A percentile compares a stretch with the other conserved stretches of the same genome.
These are phyloP conservation scores for Piper betle DNA, from an alignment of 164 flowering plant species.

Conservation along the genomic window DNA sequence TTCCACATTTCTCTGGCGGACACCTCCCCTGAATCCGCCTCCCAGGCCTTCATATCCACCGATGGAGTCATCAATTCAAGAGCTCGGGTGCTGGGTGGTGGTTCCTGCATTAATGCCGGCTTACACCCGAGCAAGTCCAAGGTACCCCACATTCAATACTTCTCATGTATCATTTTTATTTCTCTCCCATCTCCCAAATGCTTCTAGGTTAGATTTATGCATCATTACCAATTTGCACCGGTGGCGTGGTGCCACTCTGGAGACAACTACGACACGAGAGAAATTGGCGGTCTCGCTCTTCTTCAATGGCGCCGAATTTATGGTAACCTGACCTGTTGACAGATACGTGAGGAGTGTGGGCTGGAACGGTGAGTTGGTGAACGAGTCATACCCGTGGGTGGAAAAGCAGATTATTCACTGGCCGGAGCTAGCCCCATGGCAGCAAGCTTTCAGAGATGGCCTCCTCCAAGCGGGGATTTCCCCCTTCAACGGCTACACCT, in stretches of 20 bases:
- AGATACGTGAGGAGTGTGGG: constrained; percentile 45
- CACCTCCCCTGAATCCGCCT: constrained; percentile 51
- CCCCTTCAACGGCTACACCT: constrained; percentile 86
- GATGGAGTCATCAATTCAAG: constrained; percentile 89
- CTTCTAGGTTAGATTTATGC: too few relatives aligned
- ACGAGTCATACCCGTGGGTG: constrained; percentile 76
- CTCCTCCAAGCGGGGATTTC: constrained; percentile 66
- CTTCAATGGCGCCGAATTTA: too few relatives aligned
- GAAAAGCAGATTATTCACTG: constrained; percentile 59
- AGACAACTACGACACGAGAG: too few relatives aligned
- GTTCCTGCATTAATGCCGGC: constrained; percentile 84
- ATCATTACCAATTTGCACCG: too few relatives aligned
- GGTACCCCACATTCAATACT: constrained; percentile 17
- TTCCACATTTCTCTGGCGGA: constrained; percentile 72
- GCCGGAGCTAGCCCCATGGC: constrained; percentile 63
- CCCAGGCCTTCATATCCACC: constrained; percentile 71
- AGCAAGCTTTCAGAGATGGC: constrained; percentile 50
- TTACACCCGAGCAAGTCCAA: constrained; percentile 74
- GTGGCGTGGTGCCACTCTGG: too few relatives aligned
- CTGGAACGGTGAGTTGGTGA: constrained; percentile 66
- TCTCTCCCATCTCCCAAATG: background rate
- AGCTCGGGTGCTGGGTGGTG: constrained; percentile 89
- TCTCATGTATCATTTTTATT: background rate
- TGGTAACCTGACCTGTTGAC: constrained; percentile 2
- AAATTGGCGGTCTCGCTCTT: too few relatives aligned